Evolutionary conservation across 768 basidiomycete species (phyloP).

Genomic region (Fistulinella prunicolor): DNA sequence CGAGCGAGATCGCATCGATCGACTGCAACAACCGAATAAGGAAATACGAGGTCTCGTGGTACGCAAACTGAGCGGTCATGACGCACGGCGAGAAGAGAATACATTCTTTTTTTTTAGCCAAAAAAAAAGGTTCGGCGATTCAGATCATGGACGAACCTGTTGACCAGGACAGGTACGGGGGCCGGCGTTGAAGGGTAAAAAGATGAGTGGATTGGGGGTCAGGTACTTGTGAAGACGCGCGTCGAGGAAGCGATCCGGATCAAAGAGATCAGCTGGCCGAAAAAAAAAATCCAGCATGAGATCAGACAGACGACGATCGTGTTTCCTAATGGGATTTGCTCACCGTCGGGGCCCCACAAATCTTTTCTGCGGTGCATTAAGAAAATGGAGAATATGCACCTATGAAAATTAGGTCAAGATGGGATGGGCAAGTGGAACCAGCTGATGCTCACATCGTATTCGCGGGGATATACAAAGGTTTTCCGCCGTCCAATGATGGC

Average conservation of each 20-base stretch:
- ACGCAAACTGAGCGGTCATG: conserved; percentile 49
- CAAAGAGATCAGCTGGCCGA: conserved; percentile 52
- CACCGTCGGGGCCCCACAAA: conserved; percentile 38
- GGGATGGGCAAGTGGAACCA: neutral
- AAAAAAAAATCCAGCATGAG: neutral
- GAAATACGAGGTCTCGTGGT: conserved; percentile 54
- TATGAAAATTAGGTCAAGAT: conserved; percentile 3
- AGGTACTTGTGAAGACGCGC: conserved; percentile 53
- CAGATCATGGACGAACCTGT: conserved; percentile 19
- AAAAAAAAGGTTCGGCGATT: no score
- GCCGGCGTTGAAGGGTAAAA: conserved; percentile 42
- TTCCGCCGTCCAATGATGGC: conserved; percentile 30
- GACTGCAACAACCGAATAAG: conserved; percentile 50
- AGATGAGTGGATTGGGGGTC: conserved; percentile 51
- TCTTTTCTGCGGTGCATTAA: conserved; percentile 39
- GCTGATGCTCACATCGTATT: conserved; percentile 20
- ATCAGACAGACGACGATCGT: no score
- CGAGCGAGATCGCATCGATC: conserved; percentile 42
- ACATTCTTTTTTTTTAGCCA: no score
- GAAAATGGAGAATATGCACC: conserved; percentile 23
- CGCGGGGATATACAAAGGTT: conserved; percentile 54
- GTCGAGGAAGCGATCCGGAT: conserved; percentile 68
- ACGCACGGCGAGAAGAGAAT: no score
- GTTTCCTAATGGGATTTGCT: neutral
- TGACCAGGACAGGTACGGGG: conserved; percentile 39